Evolutionary conservation across 352 stramenopile genomes (phyloP), one percentile per base, ranked within the genome.

Genomic region (Globisporangium nagaii): DNA sequence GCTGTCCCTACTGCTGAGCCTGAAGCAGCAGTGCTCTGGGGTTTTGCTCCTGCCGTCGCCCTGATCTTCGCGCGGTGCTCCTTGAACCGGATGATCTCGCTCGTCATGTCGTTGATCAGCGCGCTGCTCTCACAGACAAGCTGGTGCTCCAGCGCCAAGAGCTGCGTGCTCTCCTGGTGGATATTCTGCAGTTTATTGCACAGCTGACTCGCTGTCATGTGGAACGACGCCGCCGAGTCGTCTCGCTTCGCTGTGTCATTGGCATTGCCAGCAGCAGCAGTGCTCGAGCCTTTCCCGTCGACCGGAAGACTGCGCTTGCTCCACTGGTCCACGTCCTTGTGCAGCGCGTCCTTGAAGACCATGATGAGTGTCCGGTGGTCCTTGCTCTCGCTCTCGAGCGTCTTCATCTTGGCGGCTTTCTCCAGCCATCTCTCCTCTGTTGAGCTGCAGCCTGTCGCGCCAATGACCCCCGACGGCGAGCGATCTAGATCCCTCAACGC

Each of bases 101-200:
- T 72, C 30, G 70, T 79, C 63, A 94, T 84, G 8, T 75, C 73
- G 48, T 92, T 91, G n/a, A 89, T 81, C 12, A 94, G 52, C 2
- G 66, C 59, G 32, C 67, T 82, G 1, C 71, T 75, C 57, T 86
- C 79, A 37, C 65, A 62, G 1, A 90, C 61, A 7, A 90, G 65
- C 30, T 87, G 70, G 5, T 73, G 72, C 46, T 94, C 84, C 24
- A 91, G 56, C 5, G 57, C 48, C 27, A 89, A 57, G 20, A 94
- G 58, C 48, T 90, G 72, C 42, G 81, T 73, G 48, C 73, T 89
- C 51, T 92, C 80, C 4, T 90, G 71, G 8, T 72, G 65, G 25
- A 95, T 84, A 47, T 92, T 92, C 39, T 93, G 79, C 7, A 95
- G 49, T 31, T 93, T 93, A 27, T 69, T 89, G 28, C 71, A 78